phyloP scores from a whole-genome alignment of 768 basidiomycete genomes.

The Mycena belliarum region DNA sequence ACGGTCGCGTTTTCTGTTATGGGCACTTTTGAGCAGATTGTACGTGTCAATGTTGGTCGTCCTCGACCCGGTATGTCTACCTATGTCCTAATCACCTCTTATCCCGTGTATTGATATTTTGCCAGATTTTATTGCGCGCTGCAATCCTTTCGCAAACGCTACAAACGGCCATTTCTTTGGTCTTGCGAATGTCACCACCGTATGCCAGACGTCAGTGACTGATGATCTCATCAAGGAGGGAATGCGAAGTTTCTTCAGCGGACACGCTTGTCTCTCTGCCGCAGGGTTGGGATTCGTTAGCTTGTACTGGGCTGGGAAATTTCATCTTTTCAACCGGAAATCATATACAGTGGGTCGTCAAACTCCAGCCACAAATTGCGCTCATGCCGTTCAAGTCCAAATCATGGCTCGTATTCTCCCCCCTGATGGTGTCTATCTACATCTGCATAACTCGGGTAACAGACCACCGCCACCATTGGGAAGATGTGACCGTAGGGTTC shows the following conservation, averaged over 20 bases:
- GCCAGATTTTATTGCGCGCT: slow-evolving; percentile 27
- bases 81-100: background rate
- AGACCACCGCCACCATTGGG: slow-evolving; percentile 27
- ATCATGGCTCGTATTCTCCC: slow-evolving; percentile 26
- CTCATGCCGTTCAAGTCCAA: slow-evolving; percentile 19
- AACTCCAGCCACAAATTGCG: background rate
- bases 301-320: slow-evolving; percentile 26
- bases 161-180: slow-evolving; percentile 24
- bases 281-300: slow-evolving; percentile 22
- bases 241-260: slow-evolving; percentile 30
- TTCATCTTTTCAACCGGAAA: slow-evolving; percentile 25
- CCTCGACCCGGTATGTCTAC: slow-evolving; percentile 23
- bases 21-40: slow-evolving; percentile 21
- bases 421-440: slow-evolving; percentile 24
- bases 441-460: slow-evolving; percentile 27
- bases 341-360: slow-evolving; percentile 17
- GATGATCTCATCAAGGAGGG: slow-evolving; percentile 26
- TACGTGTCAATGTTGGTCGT: slow-evolving; percentile 23
- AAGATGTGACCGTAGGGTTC: slow-evolving; percentile 24
- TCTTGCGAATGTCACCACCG: slow-evolving; percentile 25
- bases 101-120: background rate
- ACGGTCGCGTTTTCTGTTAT: slow-evolving; percentile 16
- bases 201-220: slow-evolving; percentile 23
- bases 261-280: slow-evolving; percentile 28
- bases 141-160: slow-evolving; percentile 22